Evolutionary conservation across 805 yeast species (phyloP).

Genomic region (Metschnikowia kunwiensis): DNA sequence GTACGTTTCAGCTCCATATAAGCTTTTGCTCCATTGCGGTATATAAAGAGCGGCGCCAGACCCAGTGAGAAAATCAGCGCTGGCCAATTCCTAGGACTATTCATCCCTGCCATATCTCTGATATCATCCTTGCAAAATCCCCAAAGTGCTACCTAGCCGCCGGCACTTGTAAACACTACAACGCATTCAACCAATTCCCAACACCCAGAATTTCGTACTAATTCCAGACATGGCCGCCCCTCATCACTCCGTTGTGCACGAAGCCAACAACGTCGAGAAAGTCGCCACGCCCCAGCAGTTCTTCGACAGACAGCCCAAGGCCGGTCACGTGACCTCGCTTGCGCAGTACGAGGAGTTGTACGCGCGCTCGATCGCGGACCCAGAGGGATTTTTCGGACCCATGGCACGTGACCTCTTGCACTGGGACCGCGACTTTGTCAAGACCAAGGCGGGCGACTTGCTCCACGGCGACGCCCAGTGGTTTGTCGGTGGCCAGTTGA

Average conservation of each 20-base stretch:
- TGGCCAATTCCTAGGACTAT: no score
- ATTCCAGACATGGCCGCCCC: not conserved
- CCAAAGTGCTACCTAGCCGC: no score
- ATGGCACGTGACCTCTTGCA: constrained; percentile 47
- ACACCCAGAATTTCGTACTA: not conserved
- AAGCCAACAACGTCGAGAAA: constrained; percentile 50
- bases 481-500: constrained; percentile 77
- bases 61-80: no score
- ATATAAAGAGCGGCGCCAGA: constrained; percentile 2
- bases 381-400: constrained; percentile 52
- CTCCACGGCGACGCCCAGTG: constrained; percentile 54
- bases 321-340: constrained; percentile 57
- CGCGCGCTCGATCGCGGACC: constrained; percentile 55
- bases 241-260: constrained; percentile 52
- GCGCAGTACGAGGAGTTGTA: constrained; percentile 63
- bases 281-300: constrained; percentile 55
- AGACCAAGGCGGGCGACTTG: constrained; percentile 46
- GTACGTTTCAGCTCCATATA: constrained; percentile 5
- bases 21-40: constrained; percentile 1
- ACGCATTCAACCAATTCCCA: no score
- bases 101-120: no score
- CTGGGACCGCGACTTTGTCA: constrained; percentile 53
- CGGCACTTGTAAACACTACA: no score
- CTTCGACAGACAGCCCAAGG: constrained; percentile 55
- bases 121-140: no score